phyloP scores from a whole-genome alignment of 208 protist species.

The Wallacemonas sp. region DNA sequence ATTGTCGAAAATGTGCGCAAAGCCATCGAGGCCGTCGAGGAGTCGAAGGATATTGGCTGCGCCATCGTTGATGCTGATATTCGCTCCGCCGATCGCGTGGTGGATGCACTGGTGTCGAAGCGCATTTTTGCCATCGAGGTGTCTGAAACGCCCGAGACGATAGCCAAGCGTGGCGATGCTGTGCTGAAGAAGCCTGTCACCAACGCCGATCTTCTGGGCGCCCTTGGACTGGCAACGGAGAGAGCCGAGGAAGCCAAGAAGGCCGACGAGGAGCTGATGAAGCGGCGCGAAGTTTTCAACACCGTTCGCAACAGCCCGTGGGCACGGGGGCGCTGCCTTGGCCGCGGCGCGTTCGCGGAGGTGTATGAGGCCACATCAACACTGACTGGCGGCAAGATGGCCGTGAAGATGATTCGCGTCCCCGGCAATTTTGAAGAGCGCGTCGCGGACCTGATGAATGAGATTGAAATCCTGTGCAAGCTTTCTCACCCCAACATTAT shows the following conservation, averaged over 20 bases:
- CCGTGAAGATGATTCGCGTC: conserved; percentile 78
- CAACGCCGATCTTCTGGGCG: conserved; percentile 34
- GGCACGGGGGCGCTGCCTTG: conserved; percentile 59
- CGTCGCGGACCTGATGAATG: conserved; percentile 70
- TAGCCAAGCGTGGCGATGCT: conserved; percentile 36
- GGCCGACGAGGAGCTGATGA: conserved; percentile 52
- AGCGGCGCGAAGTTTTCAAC: conserved; percentile 48
- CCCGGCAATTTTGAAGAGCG: conserved; percentile 56
- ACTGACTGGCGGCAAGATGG: conserved; percentile 80
- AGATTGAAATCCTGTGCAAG: conserved; percentile 70
- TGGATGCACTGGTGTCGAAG: conserved; percentile 51
- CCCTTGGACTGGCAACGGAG: conserved; percentile 40
- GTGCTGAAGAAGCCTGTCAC: conserved; percentile 54
- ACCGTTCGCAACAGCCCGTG: conserved; percentile 69
- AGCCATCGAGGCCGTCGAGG: conserved; percentile 58
- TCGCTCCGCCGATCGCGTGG: conserved; percentile 35
- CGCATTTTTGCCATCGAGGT: conserved; percentile 66
- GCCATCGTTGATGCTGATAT: conserved; percentile 62
- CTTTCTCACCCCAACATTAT: conserved; percentile 81
- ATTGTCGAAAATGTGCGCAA: conserved; percentile 61
- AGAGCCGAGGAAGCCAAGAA: conserved; percentile 47
- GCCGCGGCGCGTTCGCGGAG: conserved; percentile 66
- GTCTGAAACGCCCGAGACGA: conserved; percentile 38
- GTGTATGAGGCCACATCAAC: conserved; percentile 75
- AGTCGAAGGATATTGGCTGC: conserved; percentile 62